These are phyloP conservation scores for Cordyceps farinosa DNA, from an alignment of 2,329 filamentous ascomycete species.

Conservation along the genomic window DNA sequence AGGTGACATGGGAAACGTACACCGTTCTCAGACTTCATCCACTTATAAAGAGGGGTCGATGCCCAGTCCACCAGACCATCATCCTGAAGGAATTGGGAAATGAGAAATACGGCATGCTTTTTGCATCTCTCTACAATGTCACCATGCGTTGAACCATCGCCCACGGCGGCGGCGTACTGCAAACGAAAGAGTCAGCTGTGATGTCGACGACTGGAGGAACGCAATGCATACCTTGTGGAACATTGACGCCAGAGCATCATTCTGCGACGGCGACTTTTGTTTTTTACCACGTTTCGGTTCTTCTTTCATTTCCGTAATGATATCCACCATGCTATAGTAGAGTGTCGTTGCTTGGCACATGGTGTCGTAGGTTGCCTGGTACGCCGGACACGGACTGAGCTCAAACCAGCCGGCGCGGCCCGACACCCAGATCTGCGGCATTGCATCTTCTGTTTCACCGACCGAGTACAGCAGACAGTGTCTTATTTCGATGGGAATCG, in stretches of 20 bases:
- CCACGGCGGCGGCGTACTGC: conserved; percentile 49
- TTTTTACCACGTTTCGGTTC: conserved; percentile 29
- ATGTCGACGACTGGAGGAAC: neutral
- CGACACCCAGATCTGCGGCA: conserved; percentile 60
- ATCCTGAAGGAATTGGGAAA: conserved; percentile 48
- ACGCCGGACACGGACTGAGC: conserved; percentile 56
- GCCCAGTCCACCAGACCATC: conserved; percentile 38
- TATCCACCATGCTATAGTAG: conserved; percentile 59
- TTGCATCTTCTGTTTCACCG: conserved; percentile 45
- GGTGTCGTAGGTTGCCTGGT: conserved; percentile 51
- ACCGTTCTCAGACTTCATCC: conserved; percentile 40
- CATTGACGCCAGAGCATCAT: conserved; percentile 29
- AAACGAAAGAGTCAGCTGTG: neutral
- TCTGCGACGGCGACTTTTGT: conserved; percentile 28
- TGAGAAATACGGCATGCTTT: conserved; percentile 49
- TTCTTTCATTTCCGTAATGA: conserved; percentile 41
- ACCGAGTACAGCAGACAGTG: conserved; percentile 50
- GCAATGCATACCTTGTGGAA: conserved; percentile 31
- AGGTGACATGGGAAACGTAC: conserved; percentile 31
- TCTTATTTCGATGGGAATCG: conserved; percentile 50
- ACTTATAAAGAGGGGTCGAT: conserved; percentile 46
- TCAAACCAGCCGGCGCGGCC: conserved; percentile 63
- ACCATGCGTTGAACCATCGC: conserved; percentile 49
- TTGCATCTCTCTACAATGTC: conserved; percentile 47
- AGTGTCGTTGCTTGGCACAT: conserved; percentile 63